Conservation (phyloP, 1,139 yeast genomes). For the Zygotorulaspora mrakii region DNA sequence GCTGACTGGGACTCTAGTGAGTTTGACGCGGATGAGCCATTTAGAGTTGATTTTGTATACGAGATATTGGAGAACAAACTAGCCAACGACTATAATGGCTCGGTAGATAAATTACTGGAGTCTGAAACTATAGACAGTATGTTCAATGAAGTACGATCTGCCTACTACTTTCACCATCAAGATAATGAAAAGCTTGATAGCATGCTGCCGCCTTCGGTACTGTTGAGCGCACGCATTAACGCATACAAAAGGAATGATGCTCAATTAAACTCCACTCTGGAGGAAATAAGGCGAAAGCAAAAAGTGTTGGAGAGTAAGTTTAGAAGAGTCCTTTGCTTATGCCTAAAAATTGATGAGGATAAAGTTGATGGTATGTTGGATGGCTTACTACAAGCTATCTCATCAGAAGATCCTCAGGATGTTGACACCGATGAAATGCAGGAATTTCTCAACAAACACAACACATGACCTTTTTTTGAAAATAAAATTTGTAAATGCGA, state of each 20-base stretch:
- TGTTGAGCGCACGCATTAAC: constrained; percentile 69
- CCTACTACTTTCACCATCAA: constrained; percentile 17
- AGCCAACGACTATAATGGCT: constrained; percentile 34
- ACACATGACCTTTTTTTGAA: constrained; percentile 6
- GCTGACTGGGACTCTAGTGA: constrained; percentile 48
- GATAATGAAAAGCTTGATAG: constrained; percentile 22
- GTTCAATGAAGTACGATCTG: constrained; percentile 23
- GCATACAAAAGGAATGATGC: constrained; percentile 72
- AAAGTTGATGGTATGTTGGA: constrained; percentile 82
- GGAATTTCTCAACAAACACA: constrained; percentile 33
- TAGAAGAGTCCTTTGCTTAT: constrained; percentile 81
- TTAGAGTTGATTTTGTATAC: constrained; percentile 57
- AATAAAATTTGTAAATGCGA: too few relatives aligned
- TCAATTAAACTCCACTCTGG: constrained; percentile 48
- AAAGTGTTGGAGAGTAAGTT: constrained; percentile 76
- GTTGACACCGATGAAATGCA: constrained; percentile 49
- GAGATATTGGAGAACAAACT: constrained; percentile 44
- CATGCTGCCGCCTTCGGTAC: constrained; percentile 54
- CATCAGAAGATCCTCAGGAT: constrained; percentile 65
- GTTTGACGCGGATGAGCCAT: constrained; percentile 85
- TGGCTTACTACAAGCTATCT: constrained; percentile 86
- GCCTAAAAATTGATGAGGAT: constrained; percentile 77
- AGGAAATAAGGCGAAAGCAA: constrained; percentile 48
- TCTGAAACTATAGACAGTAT: constrained; percentile 24
- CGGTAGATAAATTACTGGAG: constrained; percentile 27